phyloP scores from a whole-genome alignment of 225 moss, liverwort and hornwort genomes.

The Bryum argenteum region DNA sequence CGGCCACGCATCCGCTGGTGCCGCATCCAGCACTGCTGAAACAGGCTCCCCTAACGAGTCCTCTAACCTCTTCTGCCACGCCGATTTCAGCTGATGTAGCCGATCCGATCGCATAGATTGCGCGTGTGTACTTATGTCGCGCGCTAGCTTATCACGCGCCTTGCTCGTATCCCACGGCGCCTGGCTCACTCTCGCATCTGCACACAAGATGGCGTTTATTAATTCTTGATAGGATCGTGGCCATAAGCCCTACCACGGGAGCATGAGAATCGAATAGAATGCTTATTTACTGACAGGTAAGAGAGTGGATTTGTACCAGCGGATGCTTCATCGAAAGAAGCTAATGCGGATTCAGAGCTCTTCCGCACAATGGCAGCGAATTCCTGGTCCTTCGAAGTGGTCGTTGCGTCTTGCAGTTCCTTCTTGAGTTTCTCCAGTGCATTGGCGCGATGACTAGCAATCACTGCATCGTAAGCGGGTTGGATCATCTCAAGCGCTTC shows the following conservation, averaged over 20 bases:
- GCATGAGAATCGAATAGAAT: background rate
- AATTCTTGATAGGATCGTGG: background rate
- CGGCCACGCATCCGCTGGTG: slow-evolving; percentile 74
- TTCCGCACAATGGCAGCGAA: slow-evolving; percentile 64
- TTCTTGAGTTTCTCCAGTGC: slow-evolving; percentile 66
- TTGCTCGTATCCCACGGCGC: slow-evolving; percentile 77
- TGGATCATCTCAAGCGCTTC: slow-evolving; percentile 68
- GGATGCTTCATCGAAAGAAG: slow-evolving; percentile 67
- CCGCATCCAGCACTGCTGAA: slow-evolving; percentile 68
- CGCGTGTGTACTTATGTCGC: slow-evolving; percentile 73
- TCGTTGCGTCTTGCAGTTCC: slow-evolving; percentile 45
- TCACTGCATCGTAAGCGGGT: slow-evolving; percentile 70
- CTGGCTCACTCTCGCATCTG: slow-evolving; percentile 71
- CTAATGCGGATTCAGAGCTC: slow-evolving; percentile 50
- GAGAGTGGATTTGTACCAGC: slow-evolving; percentile 37
- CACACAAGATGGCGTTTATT: slow-evolving; percentile 8
- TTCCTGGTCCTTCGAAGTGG: slow-evolving; percentile 37
- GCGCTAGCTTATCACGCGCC: slow-evolving; percentile 68
- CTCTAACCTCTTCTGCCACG: slow-evolving; percentile 56
- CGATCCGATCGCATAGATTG: slow-evolving; percentile 58
- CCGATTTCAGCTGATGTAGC: slow-evolving; percentile 47
- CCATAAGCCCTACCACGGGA: background rate
- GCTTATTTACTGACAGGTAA: background rate
- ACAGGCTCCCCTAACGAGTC: slow-evolving; percentile 56
- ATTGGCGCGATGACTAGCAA: slow-evolving; percentile 52